Base-by-base conservation (phyloP, 1,139 yeast genomes). In the Sugiyamaella japonica region DNA sequence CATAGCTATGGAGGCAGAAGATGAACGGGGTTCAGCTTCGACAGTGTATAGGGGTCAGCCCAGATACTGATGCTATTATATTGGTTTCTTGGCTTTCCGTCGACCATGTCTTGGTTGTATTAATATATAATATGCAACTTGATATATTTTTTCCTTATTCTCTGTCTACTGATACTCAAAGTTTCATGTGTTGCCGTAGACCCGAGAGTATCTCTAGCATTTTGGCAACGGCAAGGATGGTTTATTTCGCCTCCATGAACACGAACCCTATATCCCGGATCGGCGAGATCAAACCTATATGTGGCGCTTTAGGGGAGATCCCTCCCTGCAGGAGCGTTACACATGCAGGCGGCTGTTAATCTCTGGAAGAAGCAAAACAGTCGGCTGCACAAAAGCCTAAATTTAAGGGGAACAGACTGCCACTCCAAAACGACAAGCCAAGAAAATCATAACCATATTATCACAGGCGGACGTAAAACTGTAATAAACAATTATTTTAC, bases 1-100 rank as follows among this genome's bases (percentile, higher is more conserved):
- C 28, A 42, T 45, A n/a, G 28, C 49, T 20, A 4, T 45, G 41
- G 49, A 45, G 20, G 49, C 49, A 5, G 49, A 42, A 3, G 49
- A 45, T 20, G 41, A 37, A 7, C 49, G 31, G 34, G 46, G 15
- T 7, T 13, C 37, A 13, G 10, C 42, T 13, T 17, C n/a, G 2
- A 12, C 34, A n/a, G 28, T 13, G 9, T 45, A 45, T 25, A 7
- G 49, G n/a, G 42, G 49, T 8, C 28, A 41, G 20, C 16, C 42
- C 7, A 34, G 49, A 45, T 45, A 45, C 25, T 45, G 37, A 36
- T 13, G 25, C 25, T 20, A 20, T 20, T 20, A 20, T 20, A 20
- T 20, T 6, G 5, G 25, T 3, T 6, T 20, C 25, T 20, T 20
- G 25, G 25, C 25, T 20, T 20, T 20, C 25, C 25, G 25, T 20